Conservation (phyloP, 192 early-diverging fungal species). For the Mortierella antarctica region DNA sequence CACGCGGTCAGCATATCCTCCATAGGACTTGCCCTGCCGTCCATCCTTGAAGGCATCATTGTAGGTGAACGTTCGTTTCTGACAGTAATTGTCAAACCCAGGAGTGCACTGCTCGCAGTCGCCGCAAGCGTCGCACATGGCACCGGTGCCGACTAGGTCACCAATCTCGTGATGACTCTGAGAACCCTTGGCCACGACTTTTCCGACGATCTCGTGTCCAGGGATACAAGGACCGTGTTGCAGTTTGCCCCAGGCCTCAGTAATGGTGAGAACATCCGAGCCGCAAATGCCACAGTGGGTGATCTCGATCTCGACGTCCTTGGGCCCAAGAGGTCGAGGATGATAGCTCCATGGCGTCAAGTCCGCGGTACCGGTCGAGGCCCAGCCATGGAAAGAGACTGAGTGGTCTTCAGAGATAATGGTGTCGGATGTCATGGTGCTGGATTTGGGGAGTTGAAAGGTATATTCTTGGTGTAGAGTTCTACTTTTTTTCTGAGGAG, state of each 20-base stretch:
- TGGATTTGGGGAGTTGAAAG: not conserved
- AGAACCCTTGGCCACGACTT: slow-evolving; percentile 44
- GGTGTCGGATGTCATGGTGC: not conserved
- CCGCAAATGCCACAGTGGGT: slow-evolving; percentile 82
- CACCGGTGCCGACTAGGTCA: slow-evolving; percentile 76
- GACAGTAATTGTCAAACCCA: slow-evolving; percentile 44
- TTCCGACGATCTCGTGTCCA: slow-evolving; percentile 66
- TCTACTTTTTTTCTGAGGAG: too few species aligned
- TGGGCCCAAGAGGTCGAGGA: slow-evolving; percentile 65
- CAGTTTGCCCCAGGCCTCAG: slow-evolving; percentile 67
- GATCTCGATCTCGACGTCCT: slow-evolving; percentile 82
- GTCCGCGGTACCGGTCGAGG: slow-evolving; percentile 19
- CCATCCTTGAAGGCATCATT: slow-evolving; percentile 67
- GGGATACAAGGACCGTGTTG: slow-evolving; percentile 30
- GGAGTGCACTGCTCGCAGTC: slow-evolving; percentile 51
- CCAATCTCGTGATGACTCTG: slow-evolving; percentile 61
- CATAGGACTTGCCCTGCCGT: slow-evolving; percentile 67
- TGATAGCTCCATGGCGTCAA: slow-evolving; percentile 62
- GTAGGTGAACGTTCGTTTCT: slow-evolving; percentile 62
- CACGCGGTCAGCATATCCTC: slow-evolving; percentile 66
- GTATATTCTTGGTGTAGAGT: too few species aligned
- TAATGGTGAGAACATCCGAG: slow-evolving; percentile 77
- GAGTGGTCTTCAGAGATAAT: slow-evolving; percentile 60
- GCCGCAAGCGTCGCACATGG: slow-evolving; percentile 69
- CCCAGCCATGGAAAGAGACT: slow-evolving; percentile 62